Evolutionary conservation across 1,284 basidiomycete species (phyloP).

Genomic region (Irpex sp.): DNA sequence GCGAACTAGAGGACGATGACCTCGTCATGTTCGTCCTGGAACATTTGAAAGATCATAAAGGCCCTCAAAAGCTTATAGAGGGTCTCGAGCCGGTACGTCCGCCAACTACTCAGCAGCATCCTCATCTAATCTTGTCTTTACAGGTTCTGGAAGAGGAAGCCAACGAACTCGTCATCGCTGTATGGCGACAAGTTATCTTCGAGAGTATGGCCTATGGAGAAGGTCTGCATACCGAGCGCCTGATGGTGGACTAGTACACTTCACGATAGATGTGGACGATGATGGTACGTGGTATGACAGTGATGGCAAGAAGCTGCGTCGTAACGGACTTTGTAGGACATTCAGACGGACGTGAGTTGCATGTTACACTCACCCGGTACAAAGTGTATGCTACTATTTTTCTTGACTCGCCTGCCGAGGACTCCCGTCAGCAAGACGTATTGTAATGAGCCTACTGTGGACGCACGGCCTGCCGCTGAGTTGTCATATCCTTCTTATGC

Average conservation of each 20-base stretch:
- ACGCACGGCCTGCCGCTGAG: conserved; percentile 8
- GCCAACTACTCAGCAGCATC: background rate
- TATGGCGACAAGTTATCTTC: conserved; percentile 89
- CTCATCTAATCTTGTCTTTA: conserved; percentile 2
- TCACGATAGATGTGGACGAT: conserved; percentile 1
- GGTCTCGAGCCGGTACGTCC: conserved; percentile 79
- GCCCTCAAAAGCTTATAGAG: conserved; percentile 77
- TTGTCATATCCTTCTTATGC: conserved; percentile 1
- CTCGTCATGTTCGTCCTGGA: conserved; percentile 88
- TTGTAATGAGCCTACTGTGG: conserved; percentile 1
- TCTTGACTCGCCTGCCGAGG: background rate
- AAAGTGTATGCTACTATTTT: conserved; percentile 10
- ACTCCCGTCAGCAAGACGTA: conserved; percentile 3
- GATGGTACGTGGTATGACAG: conserved; percentile 23
- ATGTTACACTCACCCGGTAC: conserved; percentile 16
- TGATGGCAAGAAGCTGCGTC: conserved; percentile 24
- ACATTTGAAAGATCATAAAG: conserved; percentile 83
- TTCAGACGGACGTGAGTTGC: conserved; percentile 25
- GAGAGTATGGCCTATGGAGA: conserved; percentile 88
- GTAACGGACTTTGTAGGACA: conserved; percentile 29
- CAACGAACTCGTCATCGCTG: conserved; percentile 61
- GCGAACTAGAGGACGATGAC: conserved; percentile 86
- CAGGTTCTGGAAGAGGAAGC: conserved; percentile 91
- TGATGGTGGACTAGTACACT: conserved; percentile 59
- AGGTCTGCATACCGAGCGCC: conserved; percentile 73